Conservation (phyloP, 2,329 filamentous ascomycete species). For the Bisporella sp. region DNA sequence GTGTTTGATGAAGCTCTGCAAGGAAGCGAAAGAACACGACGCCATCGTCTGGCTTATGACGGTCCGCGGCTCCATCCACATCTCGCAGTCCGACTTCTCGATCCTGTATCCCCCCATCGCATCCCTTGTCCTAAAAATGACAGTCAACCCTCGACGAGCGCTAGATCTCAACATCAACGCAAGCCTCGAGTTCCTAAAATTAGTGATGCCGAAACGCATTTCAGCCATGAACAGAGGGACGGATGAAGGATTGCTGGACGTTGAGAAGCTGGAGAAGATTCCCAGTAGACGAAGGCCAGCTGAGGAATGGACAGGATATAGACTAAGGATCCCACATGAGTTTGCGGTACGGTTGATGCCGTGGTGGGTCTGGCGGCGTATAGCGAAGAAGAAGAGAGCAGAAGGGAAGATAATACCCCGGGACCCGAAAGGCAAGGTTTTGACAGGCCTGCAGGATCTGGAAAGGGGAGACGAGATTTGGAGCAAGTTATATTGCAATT, state of each 20-base stretch:
- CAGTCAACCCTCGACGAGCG: slow-evolving; percentile 55
- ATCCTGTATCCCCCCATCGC: slow-evolving; percentile 54
- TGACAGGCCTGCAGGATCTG: slow-evolving; percentile 28
- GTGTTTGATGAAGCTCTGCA: slow-evolving; percentile 46
- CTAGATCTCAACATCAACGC: slow-evolving; percentile 57
- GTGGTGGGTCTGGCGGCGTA: slow-evolving; percentile 20
- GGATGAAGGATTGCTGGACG: slow-evolving; percentile 43
- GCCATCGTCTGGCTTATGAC: slow-evolving; percentile 43
- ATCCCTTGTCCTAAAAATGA: slow-evolving; percentile 52
- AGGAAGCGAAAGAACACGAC: slow-evolving; percentile 44
- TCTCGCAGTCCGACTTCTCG: slow-evolving; percentile 61
- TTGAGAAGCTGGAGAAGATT: slow-evolving; percentile 35
- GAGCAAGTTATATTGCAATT: slow-evolving; percentile 18
- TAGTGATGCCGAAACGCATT: slow-evolving; percentile 41
- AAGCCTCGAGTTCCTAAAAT: slow-evolving; percentile 53
- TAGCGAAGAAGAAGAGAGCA: slow-evolving; percentile 21
- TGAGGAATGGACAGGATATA: slow-evolving; percentile 50
- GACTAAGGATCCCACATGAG: slow-evolving; percentile 47
- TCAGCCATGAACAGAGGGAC: slow-evolving; percentile 44
- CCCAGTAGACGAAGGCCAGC: slow-evolving; percentile 46
- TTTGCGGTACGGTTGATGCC: slow-evolving; percentile 5
- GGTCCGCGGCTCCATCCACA: slow-evolving; percentile 53
- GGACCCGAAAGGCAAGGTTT: slow-evolving; percentile 32
- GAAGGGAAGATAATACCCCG: slow-evolving; percentile 27
- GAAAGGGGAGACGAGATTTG: slow-evolving; percentile 39